Percentiles rank a stretch among this genome's conserved stretches.
Evolutionary conservation across 2,329 filamentous ascomycete genomes (phyloP).

Genomic region (Alternaria panax): DNA sequence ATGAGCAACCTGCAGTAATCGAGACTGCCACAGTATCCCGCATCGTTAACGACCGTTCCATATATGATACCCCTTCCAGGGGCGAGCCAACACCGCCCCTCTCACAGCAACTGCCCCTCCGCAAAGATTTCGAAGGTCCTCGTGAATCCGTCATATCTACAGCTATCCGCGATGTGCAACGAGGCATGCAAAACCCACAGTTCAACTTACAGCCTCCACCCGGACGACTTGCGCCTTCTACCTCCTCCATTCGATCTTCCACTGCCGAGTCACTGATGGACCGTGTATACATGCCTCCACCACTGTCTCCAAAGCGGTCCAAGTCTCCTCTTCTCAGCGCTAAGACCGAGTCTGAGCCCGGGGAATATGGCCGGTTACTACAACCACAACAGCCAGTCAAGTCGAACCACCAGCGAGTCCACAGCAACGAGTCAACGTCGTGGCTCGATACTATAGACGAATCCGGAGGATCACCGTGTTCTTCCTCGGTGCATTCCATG

Average conservation of each 20-base stretch:
- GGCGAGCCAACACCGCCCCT: constrained; percentile 31
- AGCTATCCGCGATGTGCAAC: constrained; percentile 53
- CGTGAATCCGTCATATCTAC: constrained; percentile 52
- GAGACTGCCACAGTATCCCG: constrained; percentile 63
- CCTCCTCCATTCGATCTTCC: constrained; percentile 19
- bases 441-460: constrained; percentile 97
- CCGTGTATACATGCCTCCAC: constrained; percentile 71
- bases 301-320: constrained; percentile 71
- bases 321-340: constrained; percentile 52
- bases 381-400: constrained; percentile 31
- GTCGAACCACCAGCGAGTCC: constrained; percentile 56
- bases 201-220: constrained; percentile 48
- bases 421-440: constrained; percentile 82
- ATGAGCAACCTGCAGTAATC: constrained; percentile 52
- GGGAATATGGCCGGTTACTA: constrained; percentile 26
- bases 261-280: constrained; percentile 60
- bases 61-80: constrained; percentile 30
- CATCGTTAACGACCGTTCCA: constrained; percentile 56
- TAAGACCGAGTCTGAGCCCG: constrained; percentile 28
- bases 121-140: constrained; percentile 34
- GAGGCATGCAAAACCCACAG: constrained; percentile 37
- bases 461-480: constrained; percentile 76
- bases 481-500: constrained; percentile 81
- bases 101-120: constrained; percentile 41
- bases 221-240: constrained; percentile 32